A percentile compares a stretch with the other conserved stretches of the same genome.
Evolutionary conservation across 2,329 filamentous ascomycete genomes (phyloP).

Genomic region (Massarina eburnea): DNA sequence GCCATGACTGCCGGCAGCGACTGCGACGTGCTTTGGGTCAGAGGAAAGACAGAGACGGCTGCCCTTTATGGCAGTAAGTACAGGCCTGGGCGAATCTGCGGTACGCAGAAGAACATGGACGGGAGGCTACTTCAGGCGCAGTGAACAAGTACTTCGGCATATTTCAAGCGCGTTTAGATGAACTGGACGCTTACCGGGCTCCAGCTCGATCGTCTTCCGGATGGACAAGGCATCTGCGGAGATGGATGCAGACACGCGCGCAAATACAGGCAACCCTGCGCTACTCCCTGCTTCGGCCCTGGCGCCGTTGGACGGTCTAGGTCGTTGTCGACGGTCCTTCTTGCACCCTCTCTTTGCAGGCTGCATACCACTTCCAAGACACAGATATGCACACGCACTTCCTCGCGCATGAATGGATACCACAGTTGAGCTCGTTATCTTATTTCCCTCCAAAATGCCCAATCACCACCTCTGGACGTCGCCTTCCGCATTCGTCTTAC

Average conservation of each 20-base stretch:
- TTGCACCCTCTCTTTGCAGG: not conserved
- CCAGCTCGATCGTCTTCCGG: not conserved
- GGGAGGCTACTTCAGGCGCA: slow-evolving; percentile 7
- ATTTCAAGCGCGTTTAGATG: not conserved
- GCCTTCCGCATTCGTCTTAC: slow-evolving; percentile 24
- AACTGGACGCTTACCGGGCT: slow-evolving; percentile 1
- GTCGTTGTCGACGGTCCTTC: too few species aligned
- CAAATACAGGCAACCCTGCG: not conserved
- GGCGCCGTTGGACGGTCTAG: not conserved
- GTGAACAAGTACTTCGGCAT: not conserved
- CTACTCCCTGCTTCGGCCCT: not conserved
- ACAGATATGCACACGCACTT: not conserved
- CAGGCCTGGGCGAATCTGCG: slow-evolving; percentile 8
- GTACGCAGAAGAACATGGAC: slow-evolving; percentile 14
- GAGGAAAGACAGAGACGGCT: slow-evolving; percentile 8
- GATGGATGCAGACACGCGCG: slow-evolving; percentile 1
- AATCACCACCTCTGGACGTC: slow-evolving; percentile 9
- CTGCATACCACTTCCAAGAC: not conserved
- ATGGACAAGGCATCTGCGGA: not conserved
- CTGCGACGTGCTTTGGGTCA: slow-evolving; percentile 13
- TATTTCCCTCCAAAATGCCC: slow-evolving; percentile 2
- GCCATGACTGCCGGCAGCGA: slow-evolving; percentile 10
- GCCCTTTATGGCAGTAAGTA: slow-evolving; percentile 10
- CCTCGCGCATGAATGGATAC: not conserved
- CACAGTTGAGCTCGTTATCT: not conserved